Evolutionary conservation across 805 yeast species (phyloP).

Genomic region (Barnettozyma vustinii): DNA sequence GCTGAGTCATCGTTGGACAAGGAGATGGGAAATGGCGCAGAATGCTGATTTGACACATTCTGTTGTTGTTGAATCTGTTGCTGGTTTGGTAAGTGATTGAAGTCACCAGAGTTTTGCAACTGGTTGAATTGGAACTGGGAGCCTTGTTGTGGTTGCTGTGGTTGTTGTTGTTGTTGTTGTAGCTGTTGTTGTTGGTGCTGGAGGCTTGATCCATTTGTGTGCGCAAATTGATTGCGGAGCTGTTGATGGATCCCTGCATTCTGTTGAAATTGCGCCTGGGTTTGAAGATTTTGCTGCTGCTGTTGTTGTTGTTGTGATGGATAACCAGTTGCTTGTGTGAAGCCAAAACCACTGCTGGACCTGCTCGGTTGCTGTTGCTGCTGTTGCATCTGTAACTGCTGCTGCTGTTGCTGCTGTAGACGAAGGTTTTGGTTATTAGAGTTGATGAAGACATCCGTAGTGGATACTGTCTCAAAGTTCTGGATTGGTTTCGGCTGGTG

Average conservation of each 20-base stretch:
- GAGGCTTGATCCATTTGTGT: not conserved
- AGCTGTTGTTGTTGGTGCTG: conserved; percentile 6
- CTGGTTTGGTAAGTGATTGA: conserved; percentile 8
- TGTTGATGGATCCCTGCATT: conserved; percentile 19
- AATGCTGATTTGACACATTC: conserved; percentile 12
- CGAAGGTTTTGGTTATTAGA: conserved; percentile 19
- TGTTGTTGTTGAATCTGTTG: conserved; percentile 16
- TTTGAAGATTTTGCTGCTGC: conserved; percentile 11
- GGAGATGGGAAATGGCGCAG: conserved; percentile 31
- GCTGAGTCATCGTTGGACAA: conserved; percentile 24
- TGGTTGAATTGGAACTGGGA: conserved; percentile 8
- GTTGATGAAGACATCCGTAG: conserved; percentile 82
- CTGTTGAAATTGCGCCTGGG: conserved; percentile 13
- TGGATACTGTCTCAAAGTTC: conserved; percentile 82
- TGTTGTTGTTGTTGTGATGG: conserved; percentile 13
- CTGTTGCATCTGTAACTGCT: conserved; percentile 18
- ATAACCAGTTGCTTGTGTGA: conserved; percentile 5
- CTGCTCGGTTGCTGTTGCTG: conserved; percentile 19
- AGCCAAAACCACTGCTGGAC: conserved; percentile 14
- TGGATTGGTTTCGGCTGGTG: conserved; percentile 45
- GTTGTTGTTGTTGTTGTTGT: not conserved
- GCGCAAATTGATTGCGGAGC: conserved; percentile 12
- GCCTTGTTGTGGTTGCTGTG: not conserved
- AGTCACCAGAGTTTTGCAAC: conserved; percentile 3
- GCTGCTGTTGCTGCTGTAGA: conserved; percentile 13